These are phyloP conservation scores for Trametes cinnabarina DNA, from an alignment of 768 basidiomycete genomes.

Conservation along the genomic window DNA sequence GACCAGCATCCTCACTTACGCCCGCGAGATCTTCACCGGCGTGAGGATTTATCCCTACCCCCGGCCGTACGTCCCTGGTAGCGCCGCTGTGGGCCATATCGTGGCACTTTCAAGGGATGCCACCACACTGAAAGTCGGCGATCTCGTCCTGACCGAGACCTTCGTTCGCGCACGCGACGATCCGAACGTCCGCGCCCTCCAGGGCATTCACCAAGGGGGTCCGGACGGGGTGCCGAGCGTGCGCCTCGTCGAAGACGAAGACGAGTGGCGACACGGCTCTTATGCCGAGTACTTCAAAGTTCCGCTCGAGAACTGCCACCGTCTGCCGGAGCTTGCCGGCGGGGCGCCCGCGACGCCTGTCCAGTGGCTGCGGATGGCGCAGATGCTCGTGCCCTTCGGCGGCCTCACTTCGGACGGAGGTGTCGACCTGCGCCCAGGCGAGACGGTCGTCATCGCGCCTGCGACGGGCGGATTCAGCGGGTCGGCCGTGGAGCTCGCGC, in stretches of 20 bases:
- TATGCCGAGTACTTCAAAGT: not conserved
- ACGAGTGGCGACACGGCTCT: not conserved
- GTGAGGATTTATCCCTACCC: not conserved
- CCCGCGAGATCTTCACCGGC: not conserved
- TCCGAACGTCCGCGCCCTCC: not conserved
- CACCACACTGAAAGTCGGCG: not conserved
- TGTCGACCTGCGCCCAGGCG: not conserved
- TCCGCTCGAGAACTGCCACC: not conserved
- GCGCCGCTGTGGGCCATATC: not conserved
- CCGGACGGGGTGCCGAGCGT: not conserved
- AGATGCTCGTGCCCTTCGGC: not conserved
- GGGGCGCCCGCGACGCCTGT: not conserved
- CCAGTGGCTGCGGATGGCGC: not conserved
- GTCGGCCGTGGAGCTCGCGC: not conserved
- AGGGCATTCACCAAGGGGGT: not conserved
- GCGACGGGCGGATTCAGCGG: not conserved
- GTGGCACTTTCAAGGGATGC: not conserved
- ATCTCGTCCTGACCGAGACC: not conserved
- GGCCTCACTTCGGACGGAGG: not conserved
- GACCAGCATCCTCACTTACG: not conserved
- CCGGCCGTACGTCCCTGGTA: not conserved
- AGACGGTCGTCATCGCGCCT: not conserved
- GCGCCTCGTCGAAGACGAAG: not conserved
- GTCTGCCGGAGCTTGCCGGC: not conserved
- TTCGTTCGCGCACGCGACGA: not conserved